These are phyloP conservation scores for Vachellia pachyceras DNA, from an alignment of 306 rosid genomes.

Conservation along the genomic window DNA sequence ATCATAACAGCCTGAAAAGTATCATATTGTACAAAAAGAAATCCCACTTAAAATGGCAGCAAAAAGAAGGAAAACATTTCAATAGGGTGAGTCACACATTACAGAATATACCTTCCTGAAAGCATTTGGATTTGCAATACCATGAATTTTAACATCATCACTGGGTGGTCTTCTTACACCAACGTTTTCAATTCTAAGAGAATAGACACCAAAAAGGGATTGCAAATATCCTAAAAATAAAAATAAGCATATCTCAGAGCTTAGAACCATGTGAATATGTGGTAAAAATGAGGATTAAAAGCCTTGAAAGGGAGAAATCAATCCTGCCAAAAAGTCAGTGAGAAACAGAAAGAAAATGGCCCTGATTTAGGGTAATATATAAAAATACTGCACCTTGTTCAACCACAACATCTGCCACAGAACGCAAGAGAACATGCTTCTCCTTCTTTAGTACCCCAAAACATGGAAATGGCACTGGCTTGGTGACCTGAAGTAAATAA, in stretches of 20 bases:
- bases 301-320: not conserved
- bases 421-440: constrained; percentile 88
- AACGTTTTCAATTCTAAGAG: constrained; percentile 81
- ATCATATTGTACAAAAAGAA: constrained; percentile 28
- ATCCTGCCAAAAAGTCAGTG: not conserved
- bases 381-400: constrained; percentile 75
- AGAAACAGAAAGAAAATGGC: not conserved
- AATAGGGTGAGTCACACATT: not conserved
- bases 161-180: constrained; percentile 90
- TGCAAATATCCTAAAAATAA: constrained; percentile 78
- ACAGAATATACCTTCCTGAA: constrained; percentile 72
- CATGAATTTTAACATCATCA: constrained; percentile 90
- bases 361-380: not conserved
- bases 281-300: not conserved
- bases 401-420: constrained; percentile 82
- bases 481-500: constrained; percentile 66
- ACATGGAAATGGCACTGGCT: constrained; percentile 91
- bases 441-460: constrained; percentile 85
- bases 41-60: constrained; percentile 18
- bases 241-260: constrained; percentile 13
- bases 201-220: constrained; percentile 80
- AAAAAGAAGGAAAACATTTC: not conserved
- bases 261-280: constrained; percentile 23
- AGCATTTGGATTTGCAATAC: constrained; percentile 82
- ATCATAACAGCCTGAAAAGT: constrained; percentile 81